These are phyloP conservation scores for Avena atlantica DNA, from an alignment of 176 grass and related monocot species.

Conservation along the genomic window DNA sequence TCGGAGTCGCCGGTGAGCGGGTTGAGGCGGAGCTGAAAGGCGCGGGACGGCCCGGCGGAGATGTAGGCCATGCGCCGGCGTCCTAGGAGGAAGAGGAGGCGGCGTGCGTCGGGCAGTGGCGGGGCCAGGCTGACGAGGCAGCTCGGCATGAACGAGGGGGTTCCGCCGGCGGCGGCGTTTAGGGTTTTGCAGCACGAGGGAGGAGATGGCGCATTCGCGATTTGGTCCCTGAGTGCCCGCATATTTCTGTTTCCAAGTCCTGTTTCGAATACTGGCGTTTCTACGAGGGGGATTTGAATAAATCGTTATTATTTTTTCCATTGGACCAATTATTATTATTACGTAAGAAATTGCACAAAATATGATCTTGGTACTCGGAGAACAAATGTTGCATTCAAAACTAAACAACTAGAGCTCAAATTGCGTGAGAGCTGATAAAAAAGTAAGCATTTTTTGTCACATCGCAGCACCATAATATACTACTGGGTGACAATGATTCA, in stretches of 20 bases:
- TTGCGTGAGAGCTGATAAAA: too few species aligned
- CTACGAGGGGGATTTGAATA: too few species aligned
- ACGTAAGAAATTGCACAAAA: too few species aligned
- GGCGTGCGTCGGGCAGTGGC: conserved; percentile 23
- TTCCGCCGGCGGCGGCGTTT: not conserved
- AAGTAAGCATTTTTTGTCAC: too few species aligned
- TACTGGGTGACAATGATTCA: too few species aligned
- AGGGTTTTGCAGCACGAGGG: conserved; percentile 1
- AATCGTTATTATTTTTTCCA: too few species aligned
- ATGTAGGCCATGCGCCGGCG: conserved; percentile 44
- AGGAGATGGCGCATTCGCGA: not conserved
- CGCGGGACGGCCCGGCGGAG: conserved; percentile 20
- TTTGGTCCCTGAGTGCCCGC: not conserved
- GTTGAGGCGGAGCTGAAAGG: conserved; percentile 90
- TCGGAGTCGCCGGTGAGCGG: conserved; percentile 95
- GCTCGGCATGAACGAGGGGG: conserved; percentile 40
- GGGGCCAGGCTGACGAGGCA: conserved; percentile 34
- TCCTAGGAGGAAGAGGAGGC: not conserved
- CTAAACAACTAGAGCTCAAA: too few species aligned
- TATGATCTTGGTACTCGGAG: too few species aligned
- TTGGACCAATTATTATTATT: too few species aligned
- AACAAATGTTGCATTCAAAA: too few species aligned
- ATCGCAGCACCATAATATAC: too few species aligned
- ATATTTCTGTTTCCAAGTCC: not conserved
- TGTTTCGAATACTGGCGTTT: not conserved